Base-by-base conservation (phyloP, 306 rosid species). In the Gynostemma pentaphyllum region DNA sequence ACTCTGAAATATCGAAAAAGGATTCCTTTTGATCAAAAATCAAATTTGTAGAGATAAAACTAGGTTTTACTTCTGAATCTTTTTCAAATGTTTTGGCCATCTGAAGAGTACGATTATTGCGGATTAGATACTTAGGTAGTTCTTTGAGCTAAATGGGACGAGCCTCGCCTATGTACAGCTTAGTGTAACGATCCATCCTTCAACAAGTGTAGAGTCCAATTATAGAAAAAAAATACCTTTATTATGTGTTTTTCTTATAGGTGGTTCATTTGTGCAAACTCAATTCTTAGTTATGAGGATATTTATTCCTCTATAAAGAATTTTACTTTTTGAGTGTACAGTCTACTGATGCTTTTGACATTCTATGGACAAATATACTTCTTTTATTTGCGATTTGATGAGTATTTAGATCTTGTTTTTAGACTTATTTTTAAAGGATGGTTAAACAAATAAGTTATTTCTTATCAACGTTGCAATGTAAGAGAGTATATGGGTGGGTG, bases 51-150 rank as follows among this genome's bases (percentile, higher is more conserved):
- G 61, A n/a, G 53, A 50, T 46, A 37, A 54, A 36, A 9, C 7
- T 69, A 66, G 75, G 44, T 47, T 23, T 27, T 64, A 51, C 71
- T 48, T 49, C 55, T 69, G 23, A 23, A 69, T 59, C 46, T 59
- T 29, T 21, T 34, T 18, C 29, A 19, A 27, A 44, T 2, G 18
- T 37, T 59, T 59, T 59, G 47, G 64, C 12, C 47, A 37, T 59
- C 46, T 27, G 4, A 13, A 5, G 64, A 59, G 64, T 54, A 7
- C 21, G 47, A 36, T 37, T 36, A 16, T 12, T 18, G 45, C 21
- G 64, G 48, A 21, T 60, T 60, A 60, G 48, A 5, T 60, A 22
- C 48, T 23, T 34, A 5, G 46, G 4, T 37, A 59, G 65, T 59
- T 21, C 3, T 57, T 12, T 15, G 12, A 5, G 7, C 5, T 32